Evolutionary conservation across 2,329 filamentous ascomycete species (phyloP), one percentile per base, ranked within the genome.

Genomic region (Pestalotiopsis sp.): DNA sequence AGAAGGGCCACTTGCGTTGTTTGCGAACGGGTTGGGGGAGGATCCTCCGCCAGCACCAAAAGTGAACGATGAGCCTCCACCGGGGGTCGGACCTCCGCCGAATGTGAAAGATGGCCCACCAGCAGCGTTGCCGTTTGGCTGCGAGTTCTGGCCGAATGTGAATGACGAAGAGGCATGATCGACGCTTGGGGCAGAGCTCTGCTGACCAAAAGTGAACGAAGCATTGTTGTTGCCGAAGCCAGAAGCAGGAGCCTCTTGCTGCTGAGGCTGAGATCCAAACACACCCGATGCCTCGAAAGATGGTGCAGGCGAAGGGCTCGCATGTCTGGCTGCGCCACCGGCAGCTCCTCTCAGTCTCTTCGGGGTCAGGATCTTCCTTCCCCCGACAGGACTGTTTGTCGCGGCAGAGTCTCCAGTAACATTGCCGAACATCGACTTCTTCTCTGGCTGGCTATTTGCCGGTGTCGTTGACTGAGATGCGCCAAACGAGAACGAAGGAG

Each of bases 191-290:
- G 55, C 56, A 48, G 68, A 68, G 26, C 35, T 57, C 60, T 68
- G 39, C 10, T 64, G 69, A 20, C 72, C 73, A 62, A 74, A 75
- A 39, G 68, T 70, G 64, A 74, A 69, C 14, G 69, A 38, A 9
- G 72, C n/a, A 38, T 62, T 66, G 30, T 44, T 73, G 35, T 71
- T 71, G 13, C 72, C 72, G 17, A 67, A 66, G 10, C 70, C 57
- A 56, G 71, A 55, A 3, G 72, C 61, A 22, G 73, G 40, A 9
- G 67, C 64, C 39, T 66, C 55, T 55, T 85, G 79, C 70, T 83
- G 83, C 73, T 84, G 81, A 17, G 79, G 79, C 65, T 81, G 82
- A 39, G 79, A 79, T 62, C 76, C 78, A 71, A 85, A 84, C 68
- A 79, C 38, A 14, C 61, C 48, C 7, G 68, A 65, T 20, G 30